A percentile compares a stretch with the other conserved stretches of the same genome.
Conservation (phyloP, 2,329 filamentous ascomycete species). For the Claviceps sp. region DNA sequence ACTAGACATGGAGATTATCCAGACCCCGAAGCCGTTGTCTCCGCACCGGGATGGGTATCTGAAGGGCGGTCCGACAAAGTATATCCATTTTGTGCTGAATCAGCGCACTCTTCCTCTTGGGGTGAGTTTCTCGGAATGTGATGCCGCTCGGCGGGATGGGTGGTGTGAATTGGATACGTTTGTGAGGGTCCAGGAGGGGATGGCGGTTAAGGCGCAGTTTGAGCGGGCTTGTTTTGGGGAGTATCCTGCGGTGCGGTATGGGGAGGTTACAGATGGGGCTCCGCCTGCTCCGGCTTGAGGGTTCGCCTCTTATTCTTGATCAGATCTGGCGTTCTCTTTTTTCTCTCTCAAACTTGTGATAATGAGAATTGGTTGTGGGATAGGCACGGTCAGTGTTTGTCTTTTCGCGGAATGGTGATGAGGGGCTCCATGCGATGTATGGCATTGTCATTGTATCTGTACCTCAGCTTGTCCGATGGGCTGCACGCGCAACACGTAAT, state of each 20-base stretch:
- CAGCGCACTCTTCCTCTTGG: slow-evolving; percentile 61
- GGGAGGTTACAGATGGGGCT: slow-evolving; percentile 25
- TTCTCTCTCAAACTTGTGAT: too few relatives aligned
- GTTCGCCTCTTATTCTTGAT: neutral
- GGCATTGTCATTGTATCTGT: too few relatives aligned
- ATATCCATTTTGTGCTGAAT: slow-evolving; percentile 63
- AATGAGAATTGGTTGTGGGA: too few relatives aligned
- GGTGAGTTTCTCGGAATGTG: slow-evolving; percentile 51
- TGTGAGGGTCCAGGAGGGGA: slow-evolving; percentile 44
- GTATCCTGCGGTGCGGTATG: slow-evolving; percentile 21
- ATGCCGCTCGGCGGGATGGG: slow-evolving; percentile 48
- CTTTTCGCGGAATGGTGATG: too few relatives aligned
- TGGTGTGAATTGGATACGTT: slow-evolving; percentile 67
- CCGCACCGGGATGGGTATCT: slow-evolving; percentile 40
- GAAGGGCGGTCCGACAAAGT: slow-evolving; percentile 43
- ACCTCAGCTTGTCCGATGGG: too few relatives aligned
- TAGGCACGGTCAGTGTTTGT: too few relatives aligned
- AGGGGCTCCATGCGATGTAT: too few relatives aligned
- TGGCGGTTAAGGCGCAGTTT: slow-evolving; percentile 44
- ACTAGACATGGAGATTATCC: slow-evolving; percentile 62
- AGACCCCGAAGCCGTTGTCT: slow-evolving; percentile 48
- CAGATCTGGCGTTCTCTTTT: neutral
- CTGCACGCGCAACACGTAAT: too few relatives aligned
- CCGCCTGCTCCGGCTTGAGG: slow-evolving; percentile 9
- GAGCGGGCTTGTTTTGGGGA: slow-evolving; percentile 55